Percentiles rank a stretch among this genome's conserved stretches.
phyloP scores from a whole-genome alignment of 345 rosid genomes.

The Syzygium jambos region DNA sequence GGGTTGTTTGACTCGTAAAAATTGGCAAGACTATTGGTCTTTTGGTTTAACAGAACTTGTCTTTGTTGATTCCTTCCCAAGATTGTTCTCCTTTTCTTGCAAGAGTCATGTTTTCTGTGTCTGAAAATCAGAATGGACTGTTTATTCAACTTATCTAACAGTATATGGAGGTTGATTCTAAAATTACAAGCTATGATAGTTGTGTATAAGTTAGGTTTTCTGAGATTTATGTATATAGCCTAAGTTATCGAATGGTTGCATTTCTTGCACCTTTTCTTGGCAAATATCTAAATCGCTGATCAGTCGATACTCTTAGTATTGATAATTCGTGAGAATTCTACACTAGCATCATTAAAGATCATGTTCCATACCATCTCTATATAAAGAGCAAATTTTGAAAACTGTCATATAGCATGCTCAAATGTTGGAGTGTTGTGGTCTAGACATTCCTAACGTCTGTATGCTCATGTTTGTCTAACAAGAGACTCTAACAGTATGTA shows the following conservation, averaged over 20 bases:
- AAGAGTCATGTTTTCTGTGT: background rate
- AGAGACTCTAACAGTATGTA: background rate
- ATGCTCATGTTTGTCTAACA: background rate
- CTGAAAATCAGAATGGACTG: background rate
- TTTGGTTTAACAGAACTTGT: background rate
- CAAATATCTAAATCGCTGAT: background rate
- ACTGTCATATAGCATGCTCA: background rate
- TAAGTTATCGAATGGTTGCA: background rate
- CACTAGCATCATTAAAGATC: background rate
- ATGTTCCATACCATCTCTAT: background rate
- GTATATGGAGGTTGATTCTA: background rate
- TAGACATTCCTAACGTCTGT: background rate
- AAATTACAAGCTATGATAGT: background rate
- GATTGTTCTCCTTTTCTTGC: background rate
- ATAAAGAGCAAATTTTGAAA: background rate
- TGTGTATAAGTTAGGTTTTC: background rate
- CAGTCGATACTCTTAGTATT: background rate
- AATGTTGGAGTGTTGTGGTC: background rate
- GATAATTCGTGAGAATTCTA: background rate
- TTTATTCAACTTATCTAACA: background rate
- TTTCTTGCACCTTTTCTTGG: background rate
- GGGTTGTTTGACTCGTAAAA: background rate
- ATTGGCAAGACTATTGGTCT: background rate
- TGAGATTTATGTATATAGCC: background rate
- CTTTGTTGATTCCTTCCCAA: background rate